These are phyloP conservation scores for Symbiodinium natans DNA, from an alignment of 73 alveolate species.

Conservation along the genomic window DNA sequence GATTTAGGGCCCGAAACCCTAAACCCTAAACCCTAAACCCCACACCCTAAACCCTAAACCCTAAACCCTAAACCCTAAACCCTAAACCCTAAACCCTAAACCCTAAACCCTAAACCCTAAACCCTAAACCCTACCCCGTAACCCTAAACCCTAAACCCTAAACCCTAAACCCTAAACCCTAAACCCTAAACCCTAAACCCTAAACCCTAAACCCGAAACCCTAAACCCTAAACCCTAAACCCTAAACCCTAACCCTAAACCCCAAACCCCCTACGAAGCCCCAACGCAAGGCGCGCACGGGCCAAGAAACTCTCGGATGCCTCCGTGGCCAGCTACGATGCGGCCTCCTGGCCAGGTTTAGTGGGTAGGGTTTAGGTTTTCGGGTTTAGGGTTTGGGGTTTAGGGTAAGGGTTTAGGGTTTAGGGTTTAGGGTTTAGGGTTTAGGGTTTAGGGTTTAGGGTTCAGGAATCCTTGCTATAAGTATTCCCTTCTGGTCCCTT, in stretches of 20 bases:
- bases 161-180: no score
- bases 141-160: no score
- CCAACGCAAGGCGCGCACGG: constrained; percentile 87
- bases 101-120: neutral
- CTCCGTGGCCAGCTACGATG: constrained; percentile 38
- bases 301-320: constrained; percentile 72
- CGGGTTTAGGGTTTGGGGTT: neutral
- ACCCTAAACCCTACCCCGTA: neutral
- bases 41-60: no score
- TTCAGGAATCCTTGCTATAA: neutral
- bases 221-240: neutral
- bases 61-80: no score
- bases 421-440: neutral
- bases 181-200: no score
- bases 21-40: neutral
- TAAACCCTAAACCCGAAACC: no score
- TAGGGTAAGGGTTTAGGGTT: neutral
- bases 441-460: neutral
- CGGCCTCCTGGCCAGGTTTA: neutral
- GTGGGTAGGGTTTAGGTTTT: neutral
- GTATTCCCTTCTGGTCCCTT: no score
- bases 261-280: no score
- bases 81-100: neutral
- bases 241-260: neutral
- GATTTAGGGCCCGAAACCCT: no score